A percentile compares a stretch with the other conserved stretches of the same genome.
phyloP scores from a whole-genome alignment of 257 asterid genomes.

The Solanum chilense region DNA sequence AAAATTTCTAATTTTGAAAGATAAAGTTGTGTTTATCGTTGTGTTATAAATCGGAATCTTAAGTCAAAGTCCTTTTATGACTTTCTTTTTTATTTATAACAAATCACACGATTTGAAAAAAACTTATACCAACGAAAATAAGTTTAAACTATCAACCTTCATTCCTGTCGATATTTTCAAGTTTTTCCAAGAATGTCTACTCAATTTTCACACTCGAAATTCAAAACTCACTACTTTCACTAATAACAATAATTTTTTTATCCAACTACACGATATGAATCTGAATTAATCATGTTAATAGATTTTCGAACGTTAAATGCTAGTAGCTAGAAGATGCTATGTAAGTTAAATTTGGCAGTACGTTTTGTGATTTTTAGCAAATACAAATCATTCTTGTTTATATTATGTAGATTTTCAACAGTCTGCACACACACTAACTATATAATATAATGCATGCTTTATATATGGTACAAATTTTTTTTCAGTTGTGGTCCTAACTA shows the following conservation, averaged over 20 bases:
- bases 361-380: not conserved
- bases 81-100: too few species aligned
- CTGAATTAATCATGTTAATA: not conserved
- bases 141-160: not conserved
- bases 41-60: too few species aligned
- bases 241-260: not conserved
- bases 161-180: not conserved
- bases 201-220: not conserved
- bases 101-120: too few species aligned
- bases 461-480: not conserved
- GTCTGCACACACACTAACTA: not conserved
- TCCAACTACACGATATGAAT: not conserved
- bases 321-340: not conserved
- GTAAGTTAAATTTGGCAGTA: not conserved
- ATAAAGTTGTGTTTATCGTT: too few species aligned
- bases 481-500: not conserved
- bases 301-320: not conserved
- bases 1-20: too few species aligned
- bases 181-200: not conserved
- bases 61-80: too few species aligned
- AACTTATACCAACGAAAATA: too few species aligned
- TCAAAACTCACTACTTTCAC: not conserved
- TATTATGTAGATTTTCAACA: not conserved
- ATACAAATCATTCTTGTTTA: not conserved
- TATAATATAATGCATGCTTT: not conserved